A percentile compares a stretch with the other conserved stretches of the same genome.
These are phyloP conservation scores for Aureobasidium sp. DNA, from an alignment of 2,329 filamentous ascomycete genomes.

Conservation along the genomic window DNA sequence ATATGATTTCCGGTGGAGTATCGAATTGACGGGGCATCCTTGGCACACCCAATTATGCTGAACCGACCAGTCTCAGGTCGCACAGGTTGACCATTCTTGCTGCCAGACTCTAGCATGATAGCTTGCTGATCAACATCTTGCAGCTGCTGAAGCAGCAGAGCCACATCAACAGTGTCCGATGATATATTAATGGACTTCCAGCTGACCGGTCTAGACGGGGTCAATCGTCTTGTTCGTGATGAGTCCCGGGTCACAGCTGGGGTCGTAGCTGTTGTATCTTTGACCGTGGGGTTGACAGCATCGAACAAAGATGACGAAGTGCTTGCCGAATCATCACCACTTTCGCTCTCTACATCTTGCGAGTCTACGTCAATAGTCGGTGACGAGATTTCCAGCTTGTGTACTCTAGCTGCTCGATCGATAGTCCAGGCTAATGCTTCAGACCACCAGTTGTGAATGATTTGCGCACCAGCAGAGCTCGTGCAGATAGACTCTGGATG, in stretches of 20 bases:
- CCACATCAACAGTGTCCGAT: conserved; percentile 32
- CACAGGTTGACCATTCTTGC: conserved; percentile 44
- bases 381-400: neutral
- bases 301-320: conserved; percentile 19
- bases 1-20: conserved; percentile 24
- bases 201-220: neutral
- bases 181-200: conserved; percentile 10
- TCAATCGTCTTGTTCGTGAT: conserved; percentile 1
- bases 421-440: conserved; percentile 48
- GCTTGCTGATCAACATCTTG: conserved; percentile 39
- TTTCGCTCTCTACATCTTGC: neutral
- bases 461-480: conserved; percentile 66
- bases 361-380: neutral
- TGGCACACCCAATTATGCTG: conserved; percentile 77
- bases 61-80: conserved; percentile 64
- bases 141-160: conserved; percentile 41
- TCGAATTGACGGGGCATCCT: conserved; percentile 48
- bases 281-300: conserved; percentile 11
- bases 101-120: conserved; percentile 54
- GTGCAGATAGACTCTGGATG: conserved; percentile 93
- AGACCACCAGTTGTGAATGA: conserved; percentile 82
- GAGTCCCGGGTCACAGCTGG: conserved; percentile 11
- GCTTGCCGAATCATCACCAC: neutral
- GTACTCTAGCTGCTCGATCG: neutral
- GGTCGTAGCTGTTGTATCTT: conserved; percentile 12